phyloP scores from a whole-genome alignment of 2,329 filamentous ascomycete genomes.

The Fusarium sp. region DNA sequence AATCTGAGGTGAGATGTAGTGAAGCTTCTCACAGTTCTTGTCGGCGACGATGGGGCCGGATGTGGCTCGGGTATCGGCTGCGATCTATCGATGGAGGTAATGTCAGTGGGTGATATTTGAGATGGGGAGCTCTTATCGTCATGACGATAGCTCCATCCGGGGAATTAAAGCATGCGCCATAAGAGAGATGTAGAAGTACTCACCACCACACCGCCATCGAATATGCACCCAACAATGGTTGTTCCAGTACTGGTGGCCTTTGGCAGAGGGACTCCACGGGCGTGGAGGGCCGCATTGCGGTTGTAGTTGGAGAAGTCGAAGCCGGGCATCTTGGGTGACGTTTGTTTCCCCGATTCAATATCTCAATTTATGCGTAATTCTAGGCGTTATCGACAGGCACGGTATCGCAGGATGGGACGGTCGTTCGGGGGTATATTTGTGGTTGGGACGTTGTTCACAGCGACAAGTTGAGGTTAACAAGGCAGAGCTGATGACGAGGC shows the following conservation, averaged over 20 bases:
- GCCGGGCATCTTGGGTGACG: slow-evolving; percentile 79
- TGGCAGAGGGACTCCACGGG: slow-evolving; percentile 91
- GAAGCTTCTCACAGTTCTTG: slow-evolving; percentile 99
- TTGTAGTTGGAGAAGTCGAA: slow-evolving; percentile 99
- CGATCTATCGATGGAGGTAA: slow-evolving; percentile 72
- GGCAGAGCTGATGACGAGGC: slow-evolving; percentile 66
- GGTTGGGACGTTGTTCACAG: slow-evolving; percentile 35
- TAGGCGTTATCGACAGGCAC: neutral
- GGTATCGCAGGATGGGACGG: slow-evolving; percentile 20
- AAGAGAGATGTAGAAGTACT: slow-evolving; percentile 48
- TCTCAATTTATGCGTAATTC: slow-evolving; percentile 12
- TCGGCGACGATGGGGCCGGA: slow-evolving; percentile 98
- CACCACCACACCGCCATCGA: slow-evolving; percentile 94
- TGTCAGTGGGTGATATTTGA: slow-evolving; percentile 25
- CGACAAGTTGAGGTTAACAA: slow-evolving; percentile 41
- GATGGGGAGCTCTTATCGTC: slow-evolving; percentile 11
- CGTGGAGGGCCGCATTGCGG: slow-evolving; percentile 96
- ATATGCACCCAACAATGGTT: slow-evolving; percentile 98
- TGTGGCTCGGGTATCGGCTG: slow-evolving; percentile 96
- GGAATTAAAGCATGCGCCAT: neutral
- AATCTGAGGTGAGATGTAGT: slow-evolving; percentile 98
- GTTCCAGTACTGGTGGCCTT: slow-evolving; percentile 99
- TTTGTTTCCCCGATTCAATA: slow-evolving; percentile 27
- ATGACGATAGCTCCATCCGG: slow-evolving; percentile 11
- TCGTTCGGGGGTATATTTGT: slow-evolving; percentile 39